Conservation (phyloP, 768 basidiomycete species). For the Xanthoconium stramineum region DNA sequence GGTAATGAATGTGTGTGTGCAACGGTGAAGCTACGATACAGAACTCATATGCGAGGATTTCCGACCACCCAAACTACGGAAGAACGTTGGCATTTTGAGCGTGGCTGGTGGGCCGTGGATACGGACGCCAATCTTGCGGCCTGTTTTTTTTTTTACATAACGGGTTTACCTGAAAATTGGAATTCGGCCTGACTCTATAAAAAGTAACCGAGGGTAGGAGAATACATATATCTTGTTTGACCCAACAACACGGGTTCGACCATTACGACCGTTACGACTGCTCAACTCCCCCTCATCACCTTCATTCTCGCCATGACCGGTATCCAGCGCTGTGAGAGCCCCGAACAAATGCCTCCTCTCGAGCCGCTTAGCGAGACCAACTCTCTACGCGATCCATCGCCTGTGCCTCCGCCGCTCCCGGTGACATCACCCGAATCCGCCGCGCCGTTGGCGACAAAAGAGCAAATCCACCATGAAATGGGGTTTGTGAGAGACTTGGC, state of each 20-base stretch:
- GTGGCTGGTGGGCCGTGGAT: no score
- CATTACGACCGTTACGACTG: no score
- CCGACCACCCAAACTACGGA: no score
- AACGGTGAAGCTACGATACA: no score
- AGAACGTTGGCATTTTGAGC: no score
- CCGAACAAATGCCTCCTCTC: conserved; percentile 20
- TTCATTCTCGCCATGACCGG: conserved; percentile 9
- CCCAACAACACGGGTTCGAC: not conserved
- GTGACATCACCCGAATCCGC: not conserved
- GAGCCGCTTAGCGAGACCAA: conserved; percentile 18
- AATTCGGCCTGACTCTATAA: not conserved
- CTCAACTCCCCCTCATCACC: no score
- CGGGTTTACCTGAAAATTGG: not conserved
- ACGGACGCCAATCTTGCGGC: not conserved
- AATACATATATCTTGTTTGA: not conserved
- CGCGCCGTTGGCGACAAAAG: not conserved
- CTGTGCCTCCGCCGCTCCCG: not conserved
- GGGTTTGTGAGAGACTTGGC: conserved; percentile 1
- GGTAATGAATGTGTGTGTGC: not conserved
- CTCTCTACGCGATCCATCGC: conserved; percentile 4
- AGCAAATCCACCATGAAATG: not conserved
- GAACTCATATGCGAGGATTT: no score
- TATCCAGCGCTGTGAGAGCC: conserved; percentile 1
- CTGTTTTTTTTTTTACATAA: not conserved
- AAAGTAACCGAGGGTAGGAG: not conserved